These are phyloP conservation scores for Fonsecaea nubica DNA, from an alignment of 2,329 filamentous ascomycete species.

Conservation along the genomic window DNA sequence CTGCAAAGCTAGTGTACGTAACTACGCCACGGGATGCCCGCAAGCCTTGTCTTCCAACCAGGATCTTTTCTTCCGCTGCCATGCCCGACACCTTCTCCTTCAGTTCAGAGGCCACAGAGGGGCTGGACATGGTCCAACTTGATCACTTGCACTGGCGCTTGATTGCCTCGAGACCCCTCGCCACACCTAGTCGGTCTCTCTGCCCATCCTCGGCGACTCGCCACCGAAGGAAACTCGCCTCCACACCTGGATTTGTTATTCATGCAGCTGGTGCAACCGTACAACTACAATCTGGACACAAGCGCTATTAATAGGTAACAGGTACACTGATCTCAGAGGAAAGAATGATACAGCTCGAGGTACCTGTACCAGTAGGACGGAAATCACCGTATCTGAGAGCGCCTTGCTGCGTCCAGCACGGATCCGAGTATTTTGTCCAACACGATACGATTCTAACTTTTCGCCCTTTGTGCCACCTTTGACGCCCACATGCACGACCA, in stretches of 20 bases:
- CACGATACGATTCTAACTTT: neutral
- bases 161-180: neutral
- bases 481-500: conserved; percentile 8
- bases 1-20: neutral
- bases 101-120: neutral
- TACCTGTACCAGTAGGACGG: conserved; percentile 19
- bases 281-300: conserved; percentile 5
- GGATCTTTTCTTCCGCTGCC: neutral
- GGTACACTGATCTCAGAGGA: conserved; percentile 10
- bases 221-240: neutral
- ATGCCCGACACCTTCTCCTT: neutral
- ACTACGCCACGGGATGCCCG: neutral
- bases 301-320: conserved; percentile 16
- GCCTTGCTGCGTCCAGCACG: conserved; percentile 1
- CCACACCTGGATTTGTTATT: neutral
- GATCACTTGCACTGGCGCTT: neutral
- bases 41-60: neutral
- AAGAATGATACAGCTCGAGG: conserved; percentile 2
- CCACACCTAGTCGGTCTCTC: neutral
- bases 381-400: conserved; percentile 11
- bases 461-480: conserved; percentile 9
- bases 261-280: neutral
- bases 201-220: neutral
- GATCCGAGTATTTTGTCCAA: conserved; percentile 1
- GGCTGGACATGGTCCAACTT: neutral